Base-by-base conservation (phyloP, 2,329 filamentous ascomycete species). In the Daldinia eschscholtzii region DNA sequence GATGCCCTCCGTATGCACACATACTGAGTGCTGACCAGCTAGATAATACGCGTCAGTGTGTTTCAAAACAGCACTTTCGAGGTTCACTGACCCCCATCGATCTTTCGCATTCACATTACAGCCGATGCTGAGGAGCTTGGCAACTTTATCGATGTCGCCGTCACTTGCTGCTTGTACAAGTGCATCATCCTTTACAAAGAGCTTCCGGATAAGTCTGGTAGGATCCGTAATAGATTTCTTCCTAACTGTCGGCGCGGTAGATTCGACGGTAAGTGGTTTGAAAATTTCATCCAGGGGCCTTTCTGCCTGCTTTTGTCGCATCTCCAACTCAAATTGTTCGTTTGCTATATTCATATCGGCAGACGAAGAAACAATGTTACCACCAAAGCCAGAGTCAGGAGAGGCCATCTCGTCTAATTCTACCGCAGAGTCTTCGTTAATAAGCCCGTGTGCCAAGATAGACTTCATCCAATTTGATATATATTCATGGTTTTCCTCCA, bases 131-230 rank as follows among this genome's bases (percentile, higher is more conserved):
- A 78, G 71, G 12, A 78, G 59, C 61, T 73, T 72, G 2, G 71
- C 72, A 7, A 77, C 69, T 55, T 69, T 73, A 10, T 73, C 62
- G 7, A 72, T 64, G n/a, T 76, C 70, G 3, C 74, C 70, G 50
- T 78, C 74, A 58, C 74, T 76, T 12, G 74, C 73, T 5, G 76
- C 76, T 57, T 77, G 66, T 46, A 77, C 72, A 35, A 79, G 74
- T 20, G 71, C 73, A 46, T 70, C 74, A 26, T 74, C 73, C 59
- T 76, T 76, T 23, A 71, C 63, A 41, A 76, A 72, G n/a, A 76
- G 42, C 57, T 74, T 76, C 48, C 70, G 69, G 26, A 77, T 63
- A 59, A 77, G 60, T 15, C 71, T 62, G 9, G 68, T 60, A 41
- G 73, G 71, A 42, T 69, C 70, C 6, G 61, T 68, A 28, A 69